Evolutionary conservation across 306 rosid genomes (phyloP), one percentile per base, ranked within the genome.

Genomic region (Coriaria nepalensis): DNA sequence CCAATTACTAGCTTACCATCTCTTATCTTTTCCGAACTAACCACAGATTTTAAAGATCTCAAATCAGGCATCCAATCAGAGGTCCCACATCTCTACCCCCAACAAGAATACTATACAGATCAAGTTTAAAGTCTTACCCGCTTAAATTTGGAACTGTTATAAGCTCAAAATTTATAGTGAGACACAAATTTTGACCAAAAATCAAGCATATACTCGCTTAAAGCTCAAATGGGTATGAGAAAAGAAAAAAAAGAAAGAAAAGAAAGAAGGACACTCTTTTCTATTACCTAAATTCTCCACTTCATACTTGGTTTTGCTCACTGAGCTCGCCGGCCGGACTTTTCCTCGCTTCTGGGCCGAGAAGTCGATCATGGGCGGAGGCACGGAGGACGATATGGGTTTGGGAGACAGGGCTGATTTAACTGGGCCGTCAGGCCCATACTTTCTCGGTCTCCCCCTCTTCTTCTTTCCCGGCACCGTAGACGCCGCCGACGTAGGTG

Each of bases 391-490:
- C 14, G 98, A 90, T 64, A 90, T 81, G 13, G 98, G 87, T 68
- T 77, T 90, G 0, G 94, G 87, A 6, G 95, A 90, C 58, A 85
- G 71, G 44, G 95, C 81, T 74, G 57, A 45, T 9, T 77, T 62
- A 50, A 77, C 80, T 33, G 83, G 68, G 33, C 98, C 98, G 29
- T 85, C 94, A 2, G 84, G 81, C 6, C 92, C 92, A 33, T 90
- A 85, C 92, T 90, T 90, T 64, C 98, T 81, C n/a, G 98, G 98
- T 37, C 98, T 68, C 6, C 98, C 98, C 37, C 98, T 75, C 72
- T 90, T 90, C 81, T 90, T 90, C 79, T 85, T 90, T 53, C 7
- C 82, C 45, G 79, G 68, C 65, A 67, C 67, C 0, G 54, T 10
- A 8, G 54, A 36, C 36, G 47, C 49, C 8, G 6, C 11, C 32